These are phyloP conservation scores for Polytrichum formosum DNA, from an alignment of 225 moss, liverwort and hornwort genomes.

Conservation along the genomic window DNA sequence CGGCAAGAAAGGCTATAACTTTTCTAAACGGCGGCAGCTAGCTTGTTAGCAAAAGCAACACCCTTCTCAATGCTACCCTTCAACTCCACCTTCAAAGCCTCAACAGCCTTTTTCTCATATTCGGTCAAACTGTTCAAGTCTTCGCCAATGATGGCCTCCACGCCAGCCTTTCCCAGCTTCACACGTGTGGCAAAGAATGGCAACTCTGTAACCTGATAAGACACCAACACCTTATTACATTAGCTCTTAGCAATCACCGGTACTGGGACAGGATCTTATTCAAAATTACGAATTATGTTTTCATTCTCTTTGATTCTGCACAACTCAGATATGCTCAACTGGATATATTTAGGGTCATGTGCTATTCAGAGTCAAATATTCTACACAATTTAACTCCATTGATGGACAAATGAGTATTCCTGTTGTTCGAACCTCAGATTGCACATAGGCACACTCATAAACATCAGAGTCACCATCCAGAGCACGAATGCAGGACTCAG, in stretches of 20 bases:
- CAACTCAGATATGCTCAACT: too few relatives aligned
- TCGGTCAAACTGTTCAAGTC: slow-evolving; percentile 73
- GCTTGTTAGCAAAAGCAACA: slow-evolving; percentile 60
- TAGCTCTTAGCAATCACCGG: background rate
- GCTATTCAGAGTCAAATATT: too few relatives aligned
- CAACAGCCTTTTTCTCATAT: slow-evolving; percentile 80
- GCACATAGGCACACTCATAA: slow-evolving; percentile 84
- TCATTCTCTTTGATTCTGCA: too few relatives aligned
- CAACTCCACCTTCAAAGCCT: slow-evolving; percentile 79
- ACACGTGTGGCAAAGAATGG: slow-evolving; percentile 95
- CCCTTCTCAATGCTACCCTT: slow-evolving; percentile 97
- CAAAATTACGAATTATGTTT: too few relatives aligned
- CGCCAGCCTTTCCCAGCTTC: slow-evolving; percentile 96
- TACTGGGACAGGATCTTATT: too few relatives aligned
- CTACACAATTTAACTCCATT: too few relatives aligned
- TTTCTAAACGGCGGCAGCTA: slow-evolving; percentile 59
- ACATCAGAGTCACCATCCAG: slow-evolving; percentile 84
- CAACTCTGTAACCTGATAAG: slow-evolving; percentile 75
- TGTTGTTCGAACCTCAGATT: slow-evolving; percentile 65
- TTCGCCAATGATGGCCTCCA: slow-evolving; percentile 73
- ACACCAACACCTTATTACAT: slow-evolving; percentile 14
- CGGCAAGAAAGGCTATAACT: too few relatives aligned
- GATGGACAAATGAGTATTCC: too few relatives aligned
- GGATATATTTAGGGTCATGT: too few relatives aligned
- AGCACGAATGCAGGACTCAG: slow-evolving; percentile 80